Percentiles rank a stretch among this genome's conserved stretches.
These are phyloP conservation scores for Astrocystis sublimbata DNA, from an alignment of 495 filamentous ascomycete species.

Conservation along the genomic window DNA sequence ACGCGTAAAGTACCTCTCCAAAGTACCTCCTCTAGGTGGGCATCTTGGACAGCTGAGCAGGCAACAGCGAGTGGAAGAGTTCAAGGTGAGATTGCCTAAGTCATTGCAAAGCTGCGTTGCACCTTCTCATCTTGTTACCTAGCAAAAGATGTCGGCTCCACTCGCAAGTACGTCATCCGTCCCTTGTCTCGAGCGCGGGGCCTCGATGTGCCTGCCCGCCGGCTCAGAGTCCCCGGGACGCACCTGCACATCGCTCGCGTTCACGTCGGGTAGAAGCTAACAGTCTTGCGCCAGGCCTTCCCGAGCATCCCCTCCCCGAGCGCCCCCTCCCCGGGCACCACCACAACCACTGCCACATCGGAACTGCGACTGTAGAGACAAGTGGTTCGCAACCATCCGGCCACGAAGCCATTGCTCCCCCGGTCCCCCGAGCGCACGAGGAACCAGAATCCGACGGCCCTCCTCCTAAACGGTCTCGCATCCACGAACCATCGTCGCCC, in stretches of 20 bases:
- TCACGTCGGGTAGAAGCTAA: not conserved
- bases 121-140: not conserved
- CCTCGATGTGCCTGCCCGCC: too few species aligned
- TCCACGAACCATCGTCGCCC: not conserved
- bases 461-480: slow-evolving; percentile 10
- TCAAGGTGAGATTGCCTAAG: too few species aligned
- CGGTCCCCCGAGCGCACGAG: not conserved
- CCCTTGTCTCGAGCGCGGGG: too few species aligned
- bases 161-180: slow-evolving; percentile 3
- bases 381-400: not conserved
- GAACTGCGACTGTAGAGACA: not conserved
- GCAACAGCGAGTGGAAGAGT: too few species aligned
- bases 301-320: not conserved
- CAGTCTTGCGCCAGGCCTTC: not conserved
- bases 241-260: too few species aligned
- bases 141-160: slow-evolving; percentile 3
- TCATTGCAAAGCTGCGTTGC: too few species aligned
- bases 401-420: not conserved
- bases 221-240: too few species aligned
- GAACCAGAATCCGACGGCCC: not conserved
- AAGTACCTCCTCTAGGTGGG: not conserved
- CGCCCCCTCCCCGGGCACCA: too few species aligned
- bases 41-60: not conserved
- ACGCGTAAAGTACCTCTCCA: not conserved
- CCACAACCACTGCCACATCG: too few species aligned